Evolutionary conservation across 345 rosid species (phyloP), one percentile per base, ranked within the genome.

Genomic region (Melastoma malabathricum): DNA sequence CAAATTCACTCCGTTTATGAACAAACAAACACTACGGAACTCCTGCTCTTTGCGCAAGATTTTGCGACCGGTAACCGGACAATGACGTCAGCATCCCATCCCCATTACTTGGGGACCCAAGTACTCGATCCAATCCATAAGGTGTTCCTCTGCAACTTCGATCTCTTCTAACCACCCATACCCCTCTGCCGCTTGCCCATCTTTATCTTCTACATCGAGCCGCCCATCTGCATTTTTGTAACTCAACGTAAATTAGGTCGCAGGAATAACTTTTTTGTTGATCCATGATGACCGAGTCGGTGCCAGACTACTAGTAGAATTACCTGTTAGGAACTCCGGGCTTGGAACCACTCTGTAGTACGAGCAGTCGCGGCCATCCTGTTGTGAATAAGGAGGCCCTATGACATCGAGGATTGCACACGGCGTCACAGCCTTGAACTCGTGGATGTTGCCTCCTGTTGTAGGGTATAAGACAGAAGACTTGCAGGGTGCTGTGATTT

Each of bases 401-500:
- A 84, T 48, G 23, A 84, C 82, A 34, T 84, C 94, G 29, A 84
- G 86, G 25, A 84, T 55, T 0, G 76, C 88, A 12, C 88, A 84
- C 2, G 94, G 82, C 3, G 83, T 76, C 13, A 72, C 49, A 13
- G 82, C 94, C 0, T 73, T 81, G 69, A 81, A 78, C 14, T 71
- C 68, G 34, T 84, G 94, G 52, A 84, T 76, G 43, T 84, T 84
- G 55, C 94, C 94, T 15, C 94, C 89, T 3, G 74, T 66, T 3
- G 85, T 84, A 13, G 89, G 94, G 59, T 84, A 81, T 18, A 84
- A 47, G 2, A 84, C 89, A 0, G 83, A 78, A 1, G 88, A 60
- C 56, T 62, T n/a, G 66, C 85, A 84, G 8, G 88, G 89, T 0
- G 94, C 80, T 1, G 61, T 69, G 34, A 76, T 68, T 41, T 54